Conservation (phyloP, 108 stramenopile genomes). For the Pseudonitzschia delicatissima region DNA sequence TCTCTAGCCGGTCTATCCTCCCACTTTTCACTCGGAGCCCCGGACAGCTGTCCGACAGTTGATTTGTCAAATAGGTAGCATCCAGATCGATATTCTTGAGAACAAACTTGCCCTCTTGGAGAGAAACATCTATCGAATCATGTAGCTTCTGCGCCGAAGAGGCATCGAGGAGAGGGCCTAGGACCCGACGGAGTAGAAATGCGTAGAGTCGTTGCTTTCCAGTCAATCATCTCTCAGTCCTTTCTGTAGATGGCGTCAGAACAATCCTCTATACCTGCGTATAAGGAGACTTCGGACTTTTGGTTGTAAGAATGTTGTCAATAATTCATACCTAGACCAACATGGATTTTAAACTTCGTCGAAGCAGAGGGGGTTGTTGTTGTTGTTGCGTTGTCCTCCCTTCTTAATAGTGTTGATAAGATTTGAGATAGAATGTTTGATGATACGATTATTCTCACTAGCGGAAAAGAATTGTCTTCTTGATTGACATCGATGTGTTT, state of each 20-base stretch:
- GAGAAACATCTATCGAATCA: constrained; percentile 61
- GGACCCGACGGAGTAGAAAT: constrained; percentile 63
- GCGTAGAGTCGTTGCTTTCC: constrained; percentile 75
- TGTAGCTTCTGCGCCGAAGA: constrained; percentile 52
- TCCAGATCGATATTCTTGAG: constrained; percentile 60
- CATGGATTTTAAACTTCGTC: too few species aligned
- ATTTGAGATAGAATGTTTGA: too few species aligned
- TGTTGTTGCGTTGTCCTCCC: too few species aligned
- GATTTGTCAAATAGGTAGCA: constrained; percentile 44
- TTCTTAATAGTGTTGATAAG: too few species aligned
- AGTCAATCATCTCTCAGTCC: constrained; percentile 31
- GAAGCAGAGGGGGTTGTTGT: too few species aligned
- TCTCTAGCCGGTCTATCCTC: constrained; percentile 26
- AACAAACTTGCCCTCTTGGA: constrained; percentile 59
- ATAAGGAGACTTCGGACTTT: not conserved
- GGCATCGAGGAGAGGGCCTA: constrained; percentile 63
- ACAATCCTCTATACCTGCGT: not conserved
- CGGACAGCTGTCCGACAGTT: constrained; percentile 11
- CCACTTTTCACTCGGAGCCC: constrained; percentile 30
- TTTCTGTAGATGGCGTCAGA: not conserved
- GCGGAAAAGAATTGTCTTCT: too few species aligned
- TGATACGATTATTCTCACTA: too few species aligned
- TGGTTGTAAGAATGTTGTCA: not conserved
- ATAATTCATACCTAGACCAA: not conserved
- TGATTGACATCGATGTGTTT: too few species aligned